A percentile compares a stretch with the other conserved stretches of the same genome.
Evolutionary conservation across 352 stramenopile genomes (phyloP).

Genomic region (Hyaloperonospora arabidopsidis): DNA sequence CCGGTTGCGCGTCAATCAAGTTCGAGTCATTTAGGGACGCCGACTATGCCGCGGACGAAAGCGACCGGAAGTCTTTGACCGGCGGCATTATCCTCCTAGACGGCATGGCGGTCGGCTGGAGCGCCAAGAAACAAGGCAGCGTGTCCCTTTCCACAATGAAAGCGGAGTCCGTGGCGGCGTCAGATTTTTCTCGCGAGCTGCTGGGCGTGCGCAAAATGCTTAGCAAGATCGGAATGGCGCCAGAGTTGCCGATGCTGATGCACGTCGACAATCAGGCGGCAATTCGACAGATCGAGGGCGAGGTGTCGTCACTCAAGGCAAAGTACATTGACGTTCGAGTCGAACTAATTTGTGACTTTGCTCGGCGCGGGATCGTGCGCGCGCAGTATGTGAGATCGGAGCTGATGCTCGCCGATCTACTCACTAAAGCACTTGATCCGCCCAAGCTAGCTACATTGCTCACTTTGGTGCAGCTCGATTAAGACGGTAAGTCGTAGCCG

Average conservation of each 20-base stretch:
- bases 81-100: neutral
- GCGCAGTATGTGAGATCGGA: neutral
- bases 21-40: neutral
- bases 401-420: neutral
- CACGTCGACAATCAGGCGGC: neutral
- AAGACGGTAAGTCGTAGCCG: too few species aligned
- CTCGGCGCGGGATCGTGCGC: neutral
- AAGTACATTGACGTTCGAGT: neutral
- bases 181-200: too few species aligned
- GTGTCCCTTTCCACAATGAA: neutral
- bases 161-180: too few species aligned
- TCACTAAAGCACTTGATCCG: too few species aligned
- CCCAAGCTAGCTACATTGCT: neutral
- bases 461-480: too few species aligned
- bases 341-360: neutral
- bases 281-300: too few species aligned
- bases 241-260: neutral
- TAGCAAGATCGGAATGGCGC: neutral
- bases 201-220: too few species aligned
- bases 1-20: neutral
- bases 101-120: neutral
- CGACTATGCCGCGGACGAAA: too few species aligned
- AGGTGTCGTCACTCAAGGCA: neutral
- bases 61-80: neutral
- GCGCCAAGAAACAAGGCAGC: neutral